phyloP scores from a whole-genome alignment of 192 early-diverging fungal genomes.

The Linderina pennispora region DNA sequence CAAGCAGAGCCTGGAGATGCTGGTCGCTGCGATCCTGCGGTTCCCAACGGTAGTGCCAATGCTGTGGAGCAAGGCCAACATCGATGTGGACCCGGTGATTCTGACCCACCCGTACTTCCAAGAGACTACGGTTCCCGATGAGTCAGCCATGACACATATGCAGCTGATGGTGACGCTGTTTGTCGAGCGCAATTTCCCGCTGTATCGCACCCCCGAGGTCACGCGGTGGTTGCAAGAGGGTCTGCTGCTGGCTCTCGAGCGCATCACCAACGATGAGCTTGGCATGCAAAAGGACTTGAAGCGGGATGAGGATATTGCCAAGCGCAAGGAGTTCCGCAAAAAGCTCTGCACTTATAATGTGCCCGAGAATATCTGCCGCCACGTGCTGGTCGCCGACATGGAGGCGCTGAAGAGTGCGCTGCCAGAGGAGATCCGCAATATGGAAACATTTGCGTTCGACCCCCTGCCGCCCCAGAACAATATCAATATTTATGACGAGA shows the following conservation, averaged over 20 bases:
- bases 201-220: conserved; percentile 84
- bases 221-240: conserved; percentile 47
- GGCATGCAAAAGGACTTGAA: no score
- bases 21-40: conserved; percentile 63
- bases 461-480: conserved; percentile 35
- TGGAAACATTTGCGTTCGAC: conserved; percentile 39
- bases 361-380: conserved; percentile 38
- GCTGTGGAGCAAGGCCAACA: conserved; percentile 60
- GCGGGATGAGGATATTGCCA: conserved; percentile 1
- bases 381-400: conserved; percentile 41
- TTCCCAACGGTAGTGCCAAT: conserved; percentile 64
- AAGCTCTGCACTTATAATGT: conserved; percentile 32
- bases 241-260: conserved; percentile 31
- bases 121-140: conserved; percentile 15
- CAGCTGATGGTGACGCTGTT: conserved; percentile 65
- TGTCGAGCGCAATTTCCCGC: conserved; percentile 62
- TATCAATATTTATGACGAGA: conserved; percentile 28
- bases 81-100: conserved; percentile 52
- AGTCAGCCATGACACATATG: conserved; percentile 47
- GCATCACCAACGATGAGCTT: no score
- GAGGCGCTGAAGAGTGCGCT: conserved; percentile 33
- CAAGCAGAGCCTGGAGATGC: conserved; percentile 30
- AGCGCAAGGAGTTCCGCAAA: conserved; percentile 7
- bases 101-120: conserved; percentile 52
- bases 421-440: conserved; percentile 20